Base-by-base conservation (phyloP, 495 filamentous ascomycete species). In the Thozetella sp. region DNA sequence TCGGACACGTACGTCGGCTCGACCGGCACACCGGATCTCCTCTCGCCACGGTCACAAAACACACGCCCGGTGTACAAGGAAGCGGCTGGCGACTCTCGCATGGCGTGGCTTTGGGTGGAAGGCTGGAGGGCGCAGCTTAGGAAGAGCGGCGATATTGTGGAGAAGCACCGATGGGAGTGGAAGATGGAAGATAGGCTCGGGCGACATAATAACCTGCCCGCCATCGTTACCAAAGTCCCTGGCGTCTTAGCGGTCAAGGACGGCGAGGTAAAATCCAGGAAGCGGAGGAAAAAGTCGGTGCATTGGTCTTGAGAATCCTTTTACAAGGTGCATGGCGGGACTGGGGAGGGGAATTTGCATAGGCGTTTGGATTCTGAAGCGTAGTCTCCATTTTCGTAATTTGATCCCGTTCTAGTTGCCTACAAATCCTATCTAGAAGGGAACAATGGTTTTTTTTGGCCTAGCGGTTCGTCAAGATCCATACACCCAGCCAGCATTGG, bases 31-130 rank as follows among this genome's bases (percentile, higher is more conserved):
- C 43, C 43, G n/a, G 43, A 48, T n/a, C 43, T 11, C n/a, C 43
- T 48, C 43, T 48, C 43, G 6, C 43, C 43, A n/a, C 43, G n/a
- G 43, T 15, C 6, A 37, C 23, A 9, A 22, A 50, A 22, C 46
- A 20, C 25, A 51, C 27, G 11, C 20, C 6, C 10, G 25, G 22
- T n/a, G n/a, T 25, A 52, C 22, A 27, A 37, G 46, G 46, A 54
- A 34, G 23, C 27, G 13, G 51, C 22, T 27, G 52, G 26, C 19
- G 58, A 60, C 3, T 60, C 48, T 12, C 30, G 58, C 25, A 20
- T 58, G n/a, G 19, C 55, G 30, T 59, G 60, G 50, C 51, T 59
- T 13, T 54, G 56, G 12, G 40, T 51, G 30, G 11, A 56, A 34
- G 53, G 60, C 0, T 63, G 25, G 40, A 63, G 26, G 15, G 3